These are phyloP conservation scores for Rhizoclosmatium globosum DNA, from an alignment of 192 early-diverging fungal species.

Conservation along the genomic window DNA sequence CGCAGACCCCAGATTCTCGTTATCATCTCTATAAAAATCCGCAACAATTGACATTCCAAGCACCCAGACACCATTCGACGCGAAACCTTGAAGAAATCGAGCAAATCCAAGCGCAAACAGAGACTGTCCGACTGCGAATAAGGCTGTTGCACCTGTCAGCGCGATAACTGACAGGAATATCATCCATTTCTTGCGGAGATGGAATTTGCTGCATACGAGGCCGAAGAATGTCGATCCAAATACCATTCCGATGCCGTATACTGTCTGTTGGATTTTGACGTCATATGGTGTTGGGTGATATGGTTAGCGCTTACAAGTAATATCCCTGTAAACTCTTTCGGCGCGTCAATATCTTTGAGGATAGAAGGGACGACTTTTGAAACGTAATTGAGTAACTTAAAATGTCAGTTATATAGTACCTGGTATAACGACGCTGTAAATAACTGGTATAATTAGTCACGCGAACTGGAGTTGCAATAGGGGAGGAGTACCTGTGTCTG, in stretches of 20 bases:
- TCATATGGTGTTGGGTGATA: no score
- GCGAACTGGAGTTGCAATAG: no score
- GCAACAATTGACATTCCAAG: constrained; percentile 5
- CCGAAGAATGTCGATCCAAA: background rate
- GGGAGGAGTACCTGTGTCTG: no score
- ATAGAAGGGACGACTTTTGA: no score
- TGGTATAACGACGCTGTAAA: no score
- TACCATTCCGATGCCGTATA: background rate
- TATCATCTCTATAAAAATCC: background rate
- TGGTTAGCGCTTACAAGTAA: no score
- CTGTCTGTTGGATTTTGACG: background rate
- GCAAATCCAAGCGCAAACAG: background rate
- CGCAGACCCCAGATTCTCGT: constrained; percentile 1
- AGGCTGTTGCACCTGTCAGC: background rate
- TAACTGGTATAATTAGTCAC: no score
- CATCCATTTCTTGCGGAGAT: background rate
- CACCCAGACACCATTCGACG: constrained; percentile 19
- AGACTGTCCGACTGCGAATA: background rate
- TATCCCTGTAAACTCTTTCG: no score
- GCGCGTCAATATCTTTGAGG: no score
- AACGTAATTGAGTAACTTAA: no score
- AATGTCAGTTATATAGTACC: no score
- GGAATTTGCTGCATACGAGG: background rate
- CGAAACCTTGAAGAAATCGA: background rate
- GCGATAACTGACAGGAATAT: background rate